Percentiles rank a stretch among this genome's conserved stretches.
phyloP scores from a whole-genome alignment of 176 grass and related monocot species.

The Rhynchospora breviuscula region DNA sequence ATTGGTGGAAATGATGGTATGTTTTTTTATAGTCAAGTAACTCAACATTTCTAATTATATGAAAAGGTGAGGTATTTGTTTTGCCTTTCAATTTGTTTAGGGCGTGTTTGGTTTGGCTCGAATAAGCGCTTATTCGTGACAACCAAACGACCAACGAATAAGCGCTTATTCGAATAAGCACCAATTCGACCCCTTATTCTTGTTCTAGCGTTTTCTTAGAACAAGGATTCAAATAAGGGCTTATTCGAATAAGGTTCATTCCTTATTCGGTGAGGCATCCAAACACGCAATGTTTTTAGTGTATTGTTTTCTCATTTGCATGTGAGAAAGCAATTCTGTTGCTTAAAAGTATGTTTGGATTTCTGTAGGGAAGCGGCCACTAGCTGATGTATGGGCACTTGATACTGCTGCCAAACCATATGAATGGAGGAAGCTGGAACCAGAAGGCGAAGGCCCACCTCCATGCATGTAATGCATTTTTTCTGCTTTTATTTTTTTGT shows the following conservation, averaged over 20 bases:
- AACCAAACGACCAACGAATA: no score
- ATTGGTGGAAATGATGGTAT: constrained; percentile 99
- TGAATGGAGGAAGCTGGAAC: constrained; percentile 99
- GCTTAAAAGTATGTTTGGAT: constrained; percentile 21
- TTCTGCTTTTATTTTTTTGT: background rate
- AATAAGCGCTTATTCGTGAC: no score
- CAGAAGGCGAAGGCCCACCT: constrained; percentile 95
- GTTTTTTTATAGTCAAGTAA: constrained; percentile 25
- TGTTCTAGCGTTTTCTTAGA: no score
- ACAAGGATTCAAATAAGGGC: no score
- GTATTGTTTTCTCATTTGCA: background rate
- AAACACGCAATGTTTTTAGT: background rate
- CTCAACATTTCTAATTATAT: constrained; percentile 6
- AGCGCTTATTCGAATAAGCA: no score
- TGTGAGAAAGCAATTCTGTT: background rate
- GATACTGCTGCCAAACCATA: constrained; percentile 99
- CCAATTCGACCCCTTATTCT: no score
- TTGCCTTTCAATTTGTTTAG: background rate
- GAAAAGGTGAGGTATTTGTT: background rate
- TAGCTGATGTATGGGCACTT: constrained; percentile 99
- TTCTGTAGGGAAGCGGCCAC: constrained; percentile 69
- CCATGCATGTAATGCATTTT: constrained; percentile 93
- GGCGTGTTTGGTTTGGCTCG: no score
- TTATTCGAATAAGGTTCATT: no score
- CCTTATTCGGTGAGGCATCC: no score